Base-by-base conservation (phyloP, 345 rosid genomes). In the Euphorbia pulcherrima region DNA sequence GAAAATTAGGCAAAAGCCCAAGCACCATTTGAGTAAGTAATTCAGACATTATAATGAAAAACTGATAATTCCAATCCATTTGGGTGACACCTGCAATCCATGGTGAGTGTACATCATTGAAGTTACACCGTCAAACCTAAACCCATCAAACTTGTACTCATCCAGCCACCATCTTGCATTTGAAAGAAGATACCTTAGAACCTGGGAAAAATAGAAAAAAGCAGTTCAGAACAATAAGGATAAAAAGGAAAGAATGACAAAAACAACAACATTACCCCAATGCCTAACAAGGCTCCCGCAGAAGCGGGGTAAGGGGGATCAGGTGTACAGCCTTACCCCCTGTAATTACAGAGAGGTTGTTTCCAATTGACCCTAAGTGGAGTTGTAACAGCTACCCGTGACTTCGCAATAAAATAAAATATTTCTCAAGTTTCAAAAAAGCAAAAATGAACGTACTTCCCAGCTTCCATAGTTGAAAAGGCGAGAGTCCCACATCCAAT, bases 151-250 rank as follows among this genome's bases (percentile, higher is more conserved):
- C 73, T 85, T 87, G 73, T 85, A 93, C 77, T 93, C 97, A 55
- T 93, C 98, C 55, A 93, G 82, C 98, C 98, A 93, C 98, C 98
- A 93, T 78, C 98, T 85, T 46, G 97, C 98, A 78, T 93, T 93
- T 40, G 98, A 93, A 57, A 90, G 84, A 66, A 90, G 97, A 84
- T 74, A 90, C 75, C 98, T 76, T 16, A 90, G 68, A 51, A 93
- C 98, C 98, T 93, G 62, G 56, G 68, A 41, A 57, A 67, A 21
- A 54, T 35, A 68, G 40, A 60, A 75, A 57, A 54, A 28, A 54
- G 55, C 33, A 68, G 67, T 28, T 23, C 50, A 21, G 21, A 66
- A 35, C 60, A 70, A 71, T 62, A n/a, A 71, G 68, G 59, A 67
- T 33, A 47, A 68, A n/a, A 55, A 40, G 50, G 41, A 17, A 53